Conservation (phyloP, 2,329 filamentous ascomycete genomes). For the Rutstroemia sp. region DNA sequence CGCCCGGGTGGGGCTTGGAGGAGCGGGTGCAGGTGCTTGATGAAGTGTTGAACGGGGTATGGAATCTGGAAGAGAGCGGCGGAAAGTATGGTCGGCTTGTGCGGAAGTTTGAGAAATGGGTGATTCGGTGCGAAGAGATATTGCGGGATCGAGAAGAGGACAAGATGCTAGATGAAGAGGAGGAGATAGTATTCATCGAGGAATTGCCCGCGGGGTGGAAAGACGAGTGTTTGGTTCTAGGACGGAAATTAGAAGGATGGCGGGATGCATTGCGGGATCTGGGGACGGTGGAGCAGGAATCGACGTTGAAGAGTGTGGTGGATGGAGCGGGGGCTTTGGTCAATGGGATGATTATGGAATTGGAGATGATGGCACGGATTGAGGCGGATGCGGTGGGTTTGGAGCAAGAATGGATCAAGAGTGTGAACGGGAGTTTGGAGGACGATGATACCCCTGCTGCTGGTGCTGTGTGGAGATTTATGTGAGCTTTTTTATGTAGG, state of each 20-base stretch:
- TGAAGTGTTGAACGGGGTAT: constrained; percentile 48
- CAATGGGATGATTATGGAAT: constrained; percentile 53
- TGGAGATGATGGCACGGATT: constrained; percentile 54
- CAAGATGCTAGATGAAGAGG: constrained; percentile 24
- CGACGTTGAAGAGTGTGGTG: constrained; percentile 42
- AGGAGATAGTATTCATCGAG: constrained; percentile 41
- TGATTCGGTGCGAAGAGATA: constrained; percentile 39
- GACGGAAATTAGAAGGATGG: constrained; percentile 49
- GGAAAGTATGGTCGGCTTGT: constrained; percentile 50
- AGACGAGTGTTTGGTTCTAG: constrained; percentile 46
- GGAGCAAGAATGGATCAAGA: constrained; percentile 53
- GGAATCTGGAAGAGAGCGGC: constrained; percentile 47
- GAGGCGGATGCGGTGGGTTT: constrained; percentile 48
- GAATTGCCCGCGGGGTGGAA: constrained; percentile 52
- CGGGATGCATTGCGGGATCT: constrained; percentile 41
- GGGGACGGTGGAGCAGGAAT: constrained; percentile 28
- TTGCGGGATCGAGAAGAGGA: constrained; percentile 35
- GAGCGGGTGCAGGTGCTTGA: constrained; percentile 52
- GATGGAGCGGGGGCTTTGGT: constrained; percentile 42
- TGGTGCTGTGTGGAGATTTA: constrained; percentile 26
- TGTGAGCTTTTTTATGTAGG: background rate
- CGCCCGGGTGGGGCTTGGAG: constrained; percentile 37
- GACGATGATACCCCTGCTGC: constrained; percentile 16
- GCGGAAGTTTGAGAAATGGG: constrained; percentile 54
- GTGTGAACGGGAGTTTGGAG: constrained; percentile 35